phyloP scores from a whole-genome alignment of 2,329 filamentous ascomycete genomes.

The Trichoderma sp. region DNA sequence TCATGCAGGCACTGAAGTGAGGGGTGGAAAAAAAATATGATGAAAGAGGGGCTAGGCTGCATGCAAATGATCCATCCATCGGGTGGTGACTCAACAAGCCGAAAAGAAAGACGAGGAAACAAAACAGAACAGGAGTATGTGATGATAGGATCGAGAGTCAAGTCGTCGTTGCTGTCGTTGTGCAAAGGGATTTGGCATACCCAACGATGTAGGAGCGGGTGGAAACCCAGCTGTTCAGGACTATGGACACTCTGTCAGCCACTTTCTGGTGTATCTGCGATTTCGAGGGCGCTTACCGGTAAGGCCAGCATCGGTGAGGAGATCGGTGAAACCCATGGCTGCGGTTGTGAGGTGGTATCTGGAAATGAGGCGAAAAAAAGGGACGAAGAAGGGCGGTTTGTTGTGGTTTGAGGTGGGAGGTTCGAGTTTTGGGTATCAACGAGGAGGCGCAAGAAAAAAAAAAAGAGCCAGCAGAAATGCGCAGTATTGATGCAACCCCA shows the following conservation, averaged over 20 bases:
- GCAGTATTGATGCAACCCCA: conserved; percentile 19
- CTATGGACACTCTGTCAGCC: conserved; percentile 39
- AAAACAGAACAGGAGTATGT: background rate
- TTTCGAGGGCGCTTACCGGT: conserved; percentile 30
- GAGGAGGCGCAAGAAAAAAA: conserved; percentile 23
- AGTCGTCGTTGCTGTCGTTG: background rate
- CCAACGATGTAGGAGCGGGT: conserved; percentile 78
- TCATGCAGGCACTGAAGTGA: conserved; percentile 14
- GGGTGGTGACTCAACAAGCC: background rate
- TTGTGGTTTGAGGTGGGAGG: background rate
- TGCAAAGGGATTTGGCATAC: conserved; percentile 51
- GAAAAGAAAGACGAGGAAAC: background rate
- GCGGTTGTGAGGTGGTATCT: conserved; percentile 26
- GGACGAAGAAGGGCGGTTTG: background rate
- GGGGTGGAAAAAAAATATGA: conserved; percentile 21
- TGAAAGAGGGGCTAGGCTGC: conserved; percentile 23
- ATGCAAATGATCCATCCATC: conserved; percentile 14
- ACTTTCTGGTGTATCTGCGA: background rate
- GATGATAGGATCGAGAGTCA: background rate
- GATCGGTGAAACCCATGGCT: conserved; percentile 65
- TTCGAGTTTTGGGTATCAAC: conserved; percentile 25
- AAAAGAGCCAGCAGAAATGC: conserved; percentile 11
- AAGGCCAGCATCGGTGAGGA: conserved; percentile 63
- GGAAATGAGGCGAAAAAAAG: background rate
- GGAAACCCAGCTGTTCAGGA: conserved; percentile 68